phyloP scores from a whole-genome alignment of 2,329 filamentous ascomycete genomes.

The Ustulina deusta region DNA sequence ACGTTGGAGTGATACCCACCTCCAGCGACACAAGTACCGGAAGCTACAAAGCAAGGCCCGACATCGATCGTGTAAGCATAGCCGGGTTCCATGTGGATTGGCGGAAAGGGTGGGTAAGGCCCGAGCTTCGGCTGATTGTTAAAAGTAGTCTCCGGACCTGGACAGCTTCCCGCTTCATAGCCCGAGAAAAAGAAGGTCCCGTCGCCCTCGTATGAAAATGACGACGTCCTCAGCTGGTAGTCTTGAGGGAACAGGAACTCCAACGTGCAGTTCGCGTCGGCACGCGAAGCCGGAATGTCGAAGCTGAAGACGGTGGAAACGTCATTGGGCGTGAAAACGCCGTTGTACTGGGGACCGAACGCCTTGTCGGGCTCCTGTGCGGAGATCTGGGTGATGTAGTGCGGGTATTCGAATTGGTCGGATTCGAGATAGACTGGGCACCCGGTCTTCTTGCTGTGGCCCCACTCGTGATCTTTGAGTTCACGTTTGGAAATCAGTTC shows the following conservation, averaged over 20 bases:
- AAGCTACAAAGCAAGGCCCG: slow-evolving; percentile 48
- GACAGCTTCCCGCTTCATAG: slow-evolving; percentile 48
- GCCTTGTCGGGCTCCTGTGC: slow-evolving; percentile 52
- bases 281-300: slow-evolving; percentile 55
- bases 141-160: slow-evolving; percentile 48
- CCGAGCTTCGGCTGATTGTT: slow-evolving; percentile 48
- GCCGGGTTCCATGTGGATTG: slow-evolving; percentile 52
- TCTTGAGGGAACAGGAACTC: slow-evolving; percentile 58
- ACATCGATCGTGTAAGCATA: slow-evolving; percentile 51
- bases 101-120: slow-evolving; percentile 47
- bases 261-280: slow-evolving; percentile 60
- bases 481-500: slow-evolving; percentile 47
- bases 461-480: slow-evolving; percentile 45
- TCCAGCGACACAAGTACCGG: slow-evolving; percentile 50
- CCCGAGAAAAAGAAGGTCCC: slow-evolving; percentile 54
- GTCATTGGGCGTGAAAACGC: slow-evolving; percentile 54
- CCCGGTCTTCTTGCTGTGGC: slow-evolving; percentile 37
- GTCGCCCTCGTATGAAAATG: slow-evolving; percentile 52
- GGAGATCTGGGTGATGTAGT: slow-evolving; percentile 52
- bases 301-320: slow-evolving; percentile 59
- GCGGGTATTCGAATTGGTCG: slow-evolving; percentile 50
- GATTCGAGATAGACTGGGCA: slow-evolving; percentile 48
- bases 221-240: slow-evolving; percentile 51
- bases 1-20: slow-evolving; percentile 37
- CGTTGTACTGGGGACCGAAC: slow-evolving; percentile 56